Evolutionary conservation across 2,329 filamentous ascomycete species (phyloP), one percentile per base, ranked within the genome.

Genomic region (Fusarium sp.): DNA sequence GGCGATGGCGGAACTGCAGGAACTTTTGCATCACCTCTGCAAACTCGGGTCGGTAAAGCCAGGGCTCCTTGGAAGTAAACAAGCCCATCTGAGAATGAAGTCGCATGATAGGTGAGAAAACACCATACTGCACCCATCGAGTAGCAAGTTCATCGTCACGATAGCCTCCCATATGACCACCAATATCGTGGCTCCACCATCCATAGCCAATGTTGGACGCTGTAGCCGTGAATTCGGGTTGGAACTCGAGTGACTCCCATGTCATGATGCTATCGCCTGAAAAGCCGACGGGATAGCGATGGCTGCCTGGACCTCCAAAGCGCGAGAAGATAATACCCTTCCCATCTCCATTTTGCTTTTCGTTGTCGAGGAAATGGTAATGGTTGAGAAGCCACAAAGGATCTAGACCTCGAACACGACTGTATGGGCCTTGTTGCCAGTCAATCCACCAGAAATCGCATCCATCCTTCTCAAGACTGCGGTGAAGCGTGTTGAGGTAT

Each of bases 131-230:
- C 1, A 88, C 81, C 88, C 88, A 90, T 18, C 88, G 82, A 3
- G 84, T 81, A 3, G 83, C 80, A 10, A 89, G 78, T 69, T 90
- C 86, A 49, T 89, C 87, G 48, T 88, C 85, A 8, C 84, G 82
- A 37, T 76, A 76, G 6, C 88, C 88, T 4, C 76, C 73, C 68
- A 86, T 84, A 72, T 90, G 88, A 0, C 88, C 88, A n/a, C 88
- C 88, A 27, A 90, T 88, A 65, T 90, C 88, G 73, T 90, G 88
- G 48, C 85, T 88, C 88, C 88, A 90, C 87, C 88, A 90, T 4
- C 87, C 88, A 64, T 88, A 90, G 1, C 88, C 88, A 59, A 90
- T 88, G 74, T 91, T 90, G 11, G 86, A 88, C 0, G 88, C 86
- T 1, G 86, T 89, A 5, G 87, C 85, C 1, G 88, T 91, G 70